Evolutionary conservation across 495 filamentous ascomycete genomes (phyloP), one percentile per base, ranked within the genome.

Genomic region (Podospora bellae-mahoneyi): DNA sequence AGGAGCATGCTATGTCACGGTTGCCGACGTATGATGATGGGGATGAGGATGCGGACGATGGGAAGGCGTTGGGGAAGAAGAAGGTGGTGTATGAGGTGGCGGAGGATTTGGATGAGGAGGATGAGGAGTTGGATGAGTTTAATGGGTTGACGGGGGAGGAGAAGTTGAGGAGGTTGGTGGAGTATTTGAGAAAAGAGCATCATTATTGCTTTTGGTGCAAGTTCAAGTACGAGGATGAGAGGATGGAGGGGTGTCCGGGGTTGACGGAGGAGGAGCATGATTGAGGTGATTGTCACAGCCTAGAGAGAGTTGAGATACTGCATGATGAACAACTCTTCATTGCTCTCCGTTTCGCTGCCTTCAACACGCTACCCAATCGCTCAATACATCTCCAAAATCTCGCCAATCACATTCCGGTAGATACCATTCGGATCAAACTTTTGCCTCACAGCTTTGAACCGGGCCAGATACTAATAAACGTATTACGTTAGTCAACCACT

Each of bases 161-260:
- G 71, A 85, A 84, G 69, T 75, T 97, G 63, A 74, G 79, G 15
- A 86, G 78, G 65, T 74, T 97, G 10, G 86, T 95, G 13, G 71
- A 77, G 26, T 88, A 90, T 76, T 74, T 99, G 54, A 84, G 94
- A 26, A 81, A 88, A 32, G 85, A 83, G 71, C 84, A 91, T 72
- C 78, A 83, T 55, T 99, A 99, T 76, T 99, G 95, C 81, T 97
- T 97, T 77, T 99, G 93, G 93, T 99, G 95, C 76, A 97, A 97
- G 76, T 90, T 84, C 76, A 79, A 82, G 57, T 98, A 97, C 73
- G 77, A 80, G 1, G 88, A 90, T 61, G 84, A 75, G 18, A 79
- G 83, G 69, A 89, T 97, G 88, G 91, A 95, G 4, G 93, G 91
- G 0, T 99, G 95, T 84, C 94, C 95, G 0, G 96, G 96, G 0